Percentiles rank a stretch among this genome's conserved stretches.
Conservation (phyloP, 805 yeast genomes). For the Candida sonorensis region DNA sequence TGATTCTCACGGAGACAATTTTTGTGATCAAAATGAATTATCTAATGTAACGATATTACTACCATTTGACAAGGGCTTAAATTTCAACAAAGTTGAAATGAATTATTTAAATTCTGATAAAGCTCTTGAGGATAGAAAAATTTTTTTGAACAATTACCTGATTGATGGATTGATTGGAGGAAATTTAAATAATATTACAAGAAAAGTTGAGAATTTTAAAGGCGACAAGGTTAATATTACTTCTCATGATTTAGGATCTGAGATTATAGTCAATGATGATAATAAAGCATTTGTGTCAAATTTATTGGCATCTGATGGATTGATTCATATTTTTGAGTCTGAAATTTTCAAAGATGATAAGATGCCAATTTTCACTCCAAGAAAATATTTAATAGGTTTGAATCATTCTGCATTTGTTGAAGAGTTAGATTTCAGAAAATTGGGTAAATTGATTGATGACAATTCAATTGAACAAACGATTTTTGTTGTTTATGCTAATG, state of each 20-base stretch:
- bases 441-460: conserved; percentile 52
- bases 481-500: conserved; percentile 39
- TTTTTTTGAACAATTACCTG: conserved; percentile 28
- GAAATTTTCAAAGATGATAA: conserved; percentile 14
- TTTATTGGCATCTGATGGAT: conserved; percentile 38
- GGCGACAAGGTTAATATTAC: conserved; percentile 17
- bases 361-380: conserved; percentile 38
- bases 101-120: conserved; percentile 32
- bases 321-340: conserved; percentile 41
- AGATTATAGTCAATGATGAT: conserved; percentile 29
- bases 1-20: too few relatives aligned
- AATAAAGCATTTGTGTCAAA: conserved; percentile 31
- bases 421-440: conserved; percentile 58
- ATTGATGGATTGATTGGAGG: conserved; percentile 43
- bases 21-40: conserved; percentile 14
- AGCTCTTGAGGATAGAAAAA: conserved; percentile 24
- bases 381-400: conserved; percentile 53
- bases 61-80: conserved; percentile 36
- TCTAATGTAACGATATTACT: conserved; percentile 37
- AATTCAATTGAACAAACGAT: conserved; percentile 48
- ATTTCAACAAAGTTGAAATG: conserved; percentile 36
- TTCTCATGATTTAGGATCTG: conserved; percentile 26
- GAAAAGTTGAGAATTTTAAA: conserved; percentile 19
- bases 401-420: conserved; percentile 57
- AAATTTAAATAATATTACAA: conserved; percentile 14